Conservation (phyloP, 768 basidiomycete genomes). For the Amanita polypyramis region DNA sequence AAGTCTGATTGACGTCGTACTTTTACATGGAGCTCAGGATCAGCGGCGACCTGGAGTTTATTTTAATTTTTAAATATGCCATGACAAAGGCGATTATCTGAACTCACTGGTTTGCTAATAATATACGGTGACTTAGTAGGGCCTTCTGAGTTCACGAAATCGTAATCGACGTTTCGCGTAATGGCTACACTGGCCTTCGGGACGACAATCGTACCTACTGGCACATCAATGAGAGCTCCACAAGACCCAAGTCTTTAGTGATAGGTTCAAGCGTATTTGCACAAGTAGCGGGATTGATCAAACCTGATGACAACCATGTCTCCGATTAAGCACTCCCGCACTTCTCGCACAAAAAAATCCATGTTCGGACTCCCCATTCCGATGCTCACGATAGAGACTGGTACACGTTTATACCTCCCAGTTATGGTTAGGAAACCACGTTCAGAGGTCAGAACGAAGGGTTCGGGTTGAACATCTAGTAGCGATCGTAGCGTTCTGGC, state of each 20-base stretch:
- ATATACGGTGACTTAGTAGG: slow-evolving; percentile 42
- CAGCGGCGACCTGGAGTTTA: slow-evolving; percentile 42
- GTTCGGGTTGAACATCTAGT: slow-evolving; percentile 48
- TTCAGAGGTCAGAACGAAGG: slow-evolving; percentile 58
- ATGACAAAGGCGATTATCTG: not conserved
- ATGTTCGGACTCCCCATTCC: slow-evolving; percentile 80
- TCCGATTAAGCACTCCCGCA: slow-evolving; percentile 61
- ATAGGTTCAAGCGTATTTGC: not conserved
- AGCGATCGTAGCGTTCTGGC: slow-evolving; percentile 47
- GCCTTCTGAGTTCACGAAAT: slow-evolving; percentile 42
- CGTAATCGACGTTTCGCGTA: slow-evolving; percentile 67
- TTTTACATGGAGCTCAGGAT: slow-evolving; percentile 36
- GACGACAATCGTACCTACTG: slow-evolving; percentile 69
- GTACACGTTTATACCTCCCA: slow-evolving; percentile 49
- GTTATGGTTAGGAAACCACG: slow-evolving; percentile 70
- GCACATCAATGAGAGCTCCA: slow-evolving; percentile 55
- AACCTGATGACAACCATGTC: slow-evolving; percentile 45
- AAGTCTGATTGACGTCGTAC: slow-evolving; percentile 23
- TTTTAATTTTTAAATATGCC: not conserved
- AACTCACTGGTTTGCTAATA: slow-evolving; percentile 53
- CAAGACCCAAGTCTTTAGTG: slow-evolving; percentile 65
- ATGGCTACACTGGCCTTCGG: slow-evolving; percentile 61
- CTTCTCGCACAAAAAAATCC: slow-evolving; percentile 81
- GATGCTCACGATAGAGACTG: slow-evolving; percentile 66
- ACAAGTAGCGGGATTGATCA: not conserved